These are phyloP conservation scores for Xylariaceae sp. DNA, from an alignment of 2,329 filamentous ascomycete species.

Conservation along the genomic window DNA sequence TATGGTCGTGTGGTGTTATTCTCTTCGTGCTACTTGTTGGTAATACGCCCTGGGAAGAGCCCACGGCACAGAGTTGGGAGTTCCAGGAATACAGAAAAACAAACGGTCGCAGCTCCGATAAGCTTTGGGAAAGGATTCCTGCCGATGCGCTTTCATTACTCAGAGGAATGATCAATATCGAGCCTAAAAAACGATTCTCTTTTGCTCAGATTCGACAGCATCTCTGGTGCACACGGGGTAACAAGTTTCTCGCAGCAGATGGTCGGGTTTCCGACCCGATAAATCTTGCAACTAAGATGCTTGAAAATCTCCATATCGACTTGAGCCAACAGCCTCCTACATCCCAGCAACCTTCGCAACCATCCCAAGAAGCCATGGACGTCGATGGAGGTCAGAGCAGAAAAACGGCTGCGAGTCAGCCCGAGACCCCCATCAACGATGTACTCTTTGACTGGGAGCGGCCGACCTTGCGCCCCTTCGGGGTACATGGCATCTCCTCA, in stretches of 20 bases:
- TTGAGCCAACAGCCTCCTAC: conserved; percentile 65
- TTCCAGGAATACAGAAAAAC: conserved; percentile 81
- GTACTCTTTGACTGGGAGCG: conserved; percentile 84
- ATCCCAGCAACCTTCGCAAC: conserved; percentile 32
- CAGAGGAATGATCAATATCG: conserved; percentile 86
- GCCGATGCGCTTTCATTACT: conserved; percentile 72
- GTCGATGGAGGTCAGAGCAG: conserved; percentile 53
- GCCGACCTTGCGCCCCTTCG: conserved; percentile 55
- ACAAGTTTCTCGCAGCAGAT: conserved; percentile 68
- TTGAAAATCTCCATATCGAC: conserved; percentile 85
- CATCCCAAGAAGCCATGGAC: conserved; percentile 60
- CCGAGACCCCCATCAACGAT: conserved; percentile 71
- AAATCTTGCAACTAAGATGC: conserved; percentile 87
- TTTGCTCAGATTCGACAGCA: conserved; percentile 83
- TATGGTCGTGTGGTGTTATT: conserved; percentile 98
- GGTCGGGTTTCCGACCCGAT: conserved; percentile 76
- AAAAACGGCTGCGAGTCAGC: conserved; percentile 75
- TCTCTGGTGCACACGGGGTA: conserved; percentile 87
- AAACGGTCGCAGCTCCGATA: conserved; percentile 76
- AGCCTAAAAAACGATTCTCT: conserved; percentile 71
- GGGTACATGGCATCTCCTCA: conserved; percentile 41
- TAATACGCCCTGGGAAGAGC: conserved; percentile 97
- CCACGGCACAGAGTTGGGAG: conserved; percentile 80
- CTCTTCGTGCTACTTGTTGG: conserved; percentile 91
- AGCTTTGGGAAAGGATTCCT: conserved; percentile 79